phyloP scores from a whole-genome alignment of 257 asterid species.

The Catharanthus roseus region DNA sequence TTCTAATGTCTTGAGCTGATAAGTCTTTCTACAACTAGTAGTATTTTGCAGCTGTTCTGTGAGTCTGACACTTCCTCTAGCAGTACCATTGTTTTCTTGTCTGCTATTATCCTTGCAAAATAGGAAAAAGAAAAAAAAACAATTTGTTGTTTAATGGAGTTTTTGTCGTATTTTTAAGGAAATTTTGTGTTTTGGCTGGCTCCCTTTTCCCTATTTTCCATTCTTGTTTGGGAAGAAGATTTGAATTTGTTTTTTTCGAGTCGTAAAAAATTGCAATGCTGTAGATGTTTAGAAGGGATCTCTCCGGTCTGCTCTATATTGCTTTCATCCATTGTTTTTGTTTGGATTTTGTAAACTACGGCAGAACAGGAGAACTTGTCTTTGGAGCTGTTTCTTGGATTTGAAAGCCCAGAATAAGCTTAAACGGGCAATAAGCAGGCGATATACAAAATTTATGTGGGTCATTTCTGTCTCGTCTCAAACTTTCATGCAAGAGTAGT shows the following conservation, averaged over 20 bases:
- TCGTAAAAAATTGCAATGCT: not conserved
- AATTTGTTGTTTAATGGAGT: conserved; percentile 18
- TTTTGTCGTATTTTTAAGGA: not conserved
- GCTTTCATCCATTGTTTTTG: not conserved
- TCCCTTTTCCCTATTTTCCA: not conserved
- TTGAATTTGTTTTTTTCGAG: not conserved
- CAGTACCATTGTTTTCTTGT: conserved; percentile 27
- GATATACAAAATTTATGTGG: no score
- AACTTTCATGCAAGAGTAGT: not conserved
- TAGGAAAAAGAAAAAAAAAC: not conserved
- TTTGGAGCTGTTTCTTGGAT: conserved; percentile 16
- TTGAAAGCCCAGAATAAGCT: conserved; percentile 15
- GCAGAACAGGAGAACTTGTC: conserved; percentile 5
- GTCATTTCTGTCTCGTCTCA: conserved; percentile 16
- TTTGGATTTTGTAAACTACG: conserved; percentile 6
- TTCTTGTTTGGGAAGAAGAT: not conserved
- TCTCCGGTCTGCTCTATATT: not conserved
- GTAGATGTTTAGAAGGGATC: not conserved
- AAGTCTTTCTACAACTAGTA: conserved; percentile 22
- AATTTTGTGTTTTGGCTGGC: not conserved
- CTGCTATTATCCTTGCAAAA: conserved; percentile 10
- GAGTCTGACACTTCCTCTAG: conserved; percentile 35
- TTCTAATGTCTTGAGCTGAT: conserved; percentile 9
- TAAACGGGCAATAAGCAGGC: not conserved
- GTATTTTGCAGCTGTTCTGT: conserved; percentile 12